Base-by-base conservation (phyloP, 495 filamentous ascomycete species). In the Pseudotulostoma volvatum region DNA sequence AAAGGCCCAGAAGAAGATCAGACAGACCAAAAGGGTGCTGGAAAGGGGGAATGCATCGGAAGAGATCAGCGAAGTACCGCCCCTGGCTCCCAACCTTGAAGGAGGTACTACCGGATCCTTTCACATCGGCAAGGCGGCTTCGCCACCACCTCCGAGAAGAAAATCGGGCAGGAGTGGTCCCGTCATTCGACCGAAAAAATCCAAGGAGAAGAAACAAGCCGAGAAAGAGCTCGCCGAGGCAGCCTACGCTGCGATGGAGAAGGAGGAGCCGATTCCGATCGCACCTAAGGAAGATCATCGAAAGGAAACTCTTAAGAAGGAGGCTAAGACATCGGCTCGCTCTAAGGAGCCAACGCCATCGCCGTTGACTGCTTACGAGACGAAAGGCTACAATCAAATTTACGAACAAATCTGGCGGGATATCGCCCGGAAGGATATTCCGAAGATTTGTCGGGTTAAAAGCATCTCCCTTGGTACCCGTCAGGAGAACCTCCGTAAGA, bases 341-440 rank as follows among this genome's bases (percentile, higher is more conserved):
- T 64, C 71, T 23, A 79, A 76, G 51, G 81, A 86, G 44, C 63
- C 72, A 43, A 73, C 73, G 1, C 77, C 72, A 5, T 51, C 53
- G 14, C 62, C 66, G 1, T 41, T 56, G 7, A 55, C 64, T 19
- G 60, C 74, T 9, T 90, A 81, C 60, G 79, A 79, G 44, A 86
- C 84, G 23, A 93, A 95, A 53, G 82, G 82, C 16, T 96, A 90
- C 63, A 83, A 87, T 47, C 87, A 93, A 58, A 90, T 99, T 28
- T 95, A 93, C 58, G 90, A 93, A 51, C 86, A 95, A 60, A 99
- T 99, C 46, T 93, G 84, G 83, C 80, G 85, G 18, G 90, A 99
- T 50, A 77, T 96, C 36, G 84, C 86, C 3, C 73, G 78, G 34
- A 95, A 94, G 55, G 85, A 94, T 55, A 84, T 95, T 45, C 81